A percentile compares a stretch with the other conserved stretches of the same genome.
phyloP scores from a whole-genome alignment of 2,329 filamentous ascomycete species.

The Penicillium polonicum region DNA sequence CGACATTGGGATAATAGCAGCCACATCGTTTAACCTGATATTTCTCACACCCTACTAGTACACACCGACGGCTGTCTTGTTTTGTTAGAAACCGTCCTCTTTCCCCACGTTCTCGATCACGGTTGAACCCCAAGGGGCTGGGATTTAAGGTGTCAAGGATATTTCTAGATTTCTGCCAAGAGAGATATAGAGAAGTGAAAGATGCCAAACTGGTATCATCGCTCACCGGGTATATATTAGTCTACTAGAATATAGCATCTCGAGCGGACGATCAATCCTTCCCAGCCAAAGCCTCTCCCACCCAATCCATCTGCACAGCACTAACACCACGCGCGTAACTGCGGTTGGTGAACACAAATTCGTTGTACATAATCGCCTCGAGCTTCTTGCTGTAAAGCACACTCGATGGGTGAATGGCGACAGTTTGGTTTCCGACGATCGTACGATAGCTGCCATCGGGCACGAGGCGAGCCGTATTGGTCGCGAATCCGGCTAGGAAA shows the following conservation, averaged over 20 bases:
- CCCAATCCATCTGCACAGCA: constrained; percentile 62
- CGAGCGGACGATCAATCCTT: constrained; percentile 7
- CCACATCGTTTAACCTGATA: background rate
- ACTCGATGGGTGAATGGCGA: constrained; percentile 63
- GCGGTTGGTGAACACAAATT: constrained; percentile 65
- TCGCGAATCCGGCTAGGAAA: constrained; percentile 58
- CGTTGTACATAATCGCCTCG: constrained; percentile 64
- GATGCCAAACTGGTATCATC: background rate
- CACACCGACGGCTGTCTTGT: too few species aligned
- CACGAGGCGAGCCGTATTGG: constrained; percentile 60
- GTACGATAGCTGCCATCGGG: constrained; percentile 63
- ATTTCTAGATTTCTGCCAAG: background rate
- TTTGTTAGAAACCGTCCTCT: background rate
- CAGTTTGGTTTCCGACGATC: constrained; percentile 59
- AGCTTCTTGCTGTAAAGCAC: constrained; percentile 60
- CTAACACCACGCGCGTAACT: constrained; percentile 63
- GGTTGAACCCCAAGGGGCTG: background rate
- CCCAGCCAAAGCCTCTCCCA: constrained; percentile 51
- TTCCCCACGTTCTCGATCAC: background rate
- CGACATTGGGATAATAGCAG: background rate
- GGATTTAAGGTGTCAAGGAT: background rate
- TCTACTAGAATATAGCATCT: constrained; percentile 10
- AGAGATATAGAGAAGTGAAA: background rate
- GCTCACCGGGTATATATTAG: constrained; percentile 13
- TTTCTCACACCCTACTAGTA: background rate